Evolutionary conservation across 106 monocot genomes (phyloP), one percentile per base, ranked within the genome.

Genomic region (Dendrobium nobile): DNA sequence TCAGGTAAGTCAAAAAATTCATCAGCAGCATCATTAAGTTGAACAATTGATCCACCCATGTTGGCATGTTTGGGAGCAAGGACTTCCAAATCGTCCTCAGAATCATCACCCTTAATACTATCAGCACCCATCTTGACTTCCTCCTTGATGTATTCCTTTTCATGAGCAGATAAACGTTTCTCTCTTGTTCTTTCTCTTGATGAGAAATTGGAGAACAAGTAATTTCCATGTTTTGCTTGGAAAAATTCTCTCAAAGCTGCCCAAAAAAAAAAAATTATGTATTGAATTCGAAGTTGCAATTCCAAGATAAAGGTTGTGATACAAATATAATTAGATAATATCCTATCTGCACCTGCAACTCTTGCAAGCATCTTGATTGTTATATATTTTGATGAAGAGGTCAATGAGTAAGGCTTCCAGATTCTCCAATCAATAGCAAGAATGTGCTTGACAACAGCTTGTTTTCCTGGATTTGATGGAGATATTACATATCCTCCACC

Each of bases 401-500:
- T 81, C 44, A 99, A 84, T n/a, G 95, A 56, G 82, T 88, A 93
- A 79, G 95, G 89, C 80, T 88, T 91, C 99, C 99, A 95, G 27
- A 92, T 86, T 80, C 90, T 99, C 99, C 99, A 99, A 79, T 99
- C 99, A 78, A 99, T 95, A 77, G 95, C 99, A 85, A 99, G 92
- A 95, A 99, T 99, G 84, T 99, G 99, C 86, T 91, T 99, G 2
- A 99, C 93, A 77, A 95, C 93, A 59, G 95, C 91, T 84, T 95
- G 93, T 77, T 88, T 93, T 75, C 93, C 95, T 86, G 93, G 95
- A 79, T 93, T 95, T 2, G 88, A 80, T 28, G 93, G 99, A 82
- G 95, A 93, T 84, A 99, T 99, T 41, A 95, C 91, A 87, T 95
- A 99, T 55, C 99, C 99, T 80, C 99, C 99, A 87, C 95, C 99